Percentiles rank a stretch among this genome's conserved stretches.
These are phyloP conservation scores for Waitea zeae DNA, from an alignment of 1,284 basidiomycete species.

Conservation along the genomic window DNA sequence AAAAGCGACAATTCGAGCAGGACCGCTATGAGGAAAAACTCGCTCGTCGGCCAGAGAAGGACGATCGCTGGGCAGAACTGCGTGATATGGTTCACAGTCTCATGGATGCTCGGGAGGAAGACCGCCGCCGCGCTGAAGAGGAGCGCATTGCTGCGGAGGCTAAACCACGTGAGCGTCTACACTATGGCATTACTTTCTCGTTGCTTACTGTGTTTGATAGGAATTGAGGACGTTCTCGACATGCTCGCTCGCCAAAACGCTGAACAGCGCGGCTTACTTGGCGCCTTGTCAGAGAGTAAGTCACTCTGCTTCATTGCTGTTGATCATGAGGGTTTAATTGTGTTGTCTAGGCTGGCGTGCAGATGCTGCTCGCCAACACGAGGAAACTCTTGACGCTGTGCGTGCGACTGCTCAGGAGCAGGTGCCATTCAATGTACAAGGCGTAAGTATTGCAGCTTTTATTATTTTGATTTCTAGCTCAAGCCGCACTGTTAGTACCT, in stretches of 20 bases:
- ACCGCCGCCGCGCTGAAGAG: conserved; percentile 30
- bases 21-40: conserved; percentile 40
- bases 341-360: too few relatives aligned
- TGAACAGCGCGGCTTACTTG: conserved; percentile 31
- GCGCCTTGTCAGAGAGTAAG: conserved; percentile 34
- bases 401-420: conserved; percentile 48
- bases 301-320: conserved; percentile 3
- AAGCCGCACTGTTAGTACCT: conserved; percentile 29
- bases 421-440: conserved; percentile 62
- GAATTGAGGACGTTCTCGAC: conserved; percentile 31
- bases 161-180: conserved; percentile 25
- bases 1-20: conserved; percentile 38
- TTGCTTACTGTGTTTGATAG: conserved; percentile 15
- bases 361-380: conserved; percentile 41
- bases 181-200: background rate
- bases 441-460: conserved; percentile 22
- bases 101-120: conserved; percentile 33
- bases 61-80: conserved; percentile 30
- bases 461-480: background rate
- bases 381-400: conserved; percentile 43
- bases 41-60: conserved; percentile 32
- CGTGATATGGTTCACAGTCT: conserved; percentile 39
- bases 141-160: conserved; percentile 25
- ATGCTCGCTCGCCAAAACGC: conserved; percentile 32
- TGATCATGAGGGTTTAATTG: background rate